phyloP scores from a whole-genome alignment of 73 alveolate genomes.

The Breviolum minutum region DNA sequence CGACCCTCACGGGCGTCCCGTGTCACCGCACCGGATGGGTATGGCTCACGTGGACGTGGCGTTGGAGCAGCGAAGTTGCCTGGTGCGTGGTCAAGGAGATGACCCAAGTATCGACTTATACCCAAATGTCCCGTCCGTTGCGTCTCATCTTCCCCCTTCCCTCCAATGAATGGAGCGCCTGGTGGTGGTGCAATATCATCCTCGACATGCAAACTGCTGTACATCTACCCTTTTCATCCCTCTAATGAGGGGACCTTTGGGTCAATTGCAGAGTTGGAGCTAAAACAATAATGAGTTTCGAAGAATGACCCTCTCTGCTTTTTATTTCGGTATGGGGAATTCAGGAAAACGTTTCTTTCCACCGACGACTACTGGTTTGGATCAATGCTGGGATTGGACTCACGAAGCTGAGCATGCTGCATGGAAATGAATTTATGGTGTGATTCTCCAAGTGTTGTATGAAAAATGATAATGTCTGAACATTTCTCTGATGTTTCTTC shows the following conservation, averaged over 20 bases:
- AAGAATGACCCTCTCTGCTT: neutral
- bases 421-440: too few relatives aligned
- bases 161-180: neutral
- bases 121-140: neutral
- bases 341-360: neutral
- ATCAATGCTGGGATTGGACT: too few relatives aligned
- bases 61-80: conserved; percentile 73
- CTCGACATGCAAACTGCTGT: neutral
- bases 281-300: neutral
- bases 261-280: too few relatives aligned
- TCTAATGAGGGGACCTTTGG: too few relatives aligned
- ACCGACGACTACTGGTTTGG: neutral
- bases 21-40: neutral
- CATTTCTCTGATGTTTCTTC: too few relatives aligned
- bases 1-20: neutral
- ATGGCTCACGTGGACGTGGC: neutral
- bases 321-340: neutral
- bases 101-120: neutral
- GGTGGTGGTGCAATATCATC: conserved; percentile 43
- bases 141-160: neutral
- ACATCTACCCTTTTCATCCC: too few relatives aligned
- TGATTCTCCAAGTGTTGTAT: too few relatives aligned
- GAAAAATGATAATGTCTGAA: too few relatives aligned
- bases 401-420: too few relatives aligned
- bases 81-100: neutral